These are phyloP conservation scores for Eragrostis curvula DNA, from an alignment of 176 grass and related monocot species.

Conservation along the genomic window DNA sequence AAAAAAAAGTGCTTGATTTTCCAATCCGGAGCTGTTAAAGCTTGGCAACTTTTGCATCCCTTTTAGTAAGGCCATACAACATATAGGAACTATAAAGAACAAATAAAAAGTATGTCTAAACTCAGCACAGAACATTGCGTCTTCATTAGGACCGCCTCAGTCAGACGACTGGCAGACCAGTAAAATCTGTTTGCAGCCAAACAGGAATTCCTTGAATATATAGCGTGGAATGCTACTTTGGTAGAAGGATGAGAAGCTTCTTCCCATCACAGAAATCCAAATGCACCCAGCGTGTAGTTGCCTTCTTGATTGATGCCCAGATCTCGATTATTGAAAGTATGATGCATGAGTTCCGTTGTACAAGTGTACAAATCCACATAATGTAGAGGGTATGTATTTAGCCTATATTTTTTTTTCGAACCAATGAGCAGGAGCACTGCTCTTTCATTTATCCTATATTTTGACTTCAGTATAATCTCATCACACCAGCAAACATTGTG, in stretches of 20 bases:
- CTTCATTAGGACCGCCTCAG: neutral
- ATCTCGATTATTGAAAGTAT: neutral
- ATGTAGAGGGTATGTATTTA: neutral
- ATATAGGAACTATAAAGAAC: neutral
- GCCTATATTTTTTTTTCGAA: too few species aligned
- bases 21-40: slow-evolving; percentile 19
- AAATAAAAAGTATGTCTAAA: neutral
- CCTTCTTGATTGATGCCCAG: neutral
- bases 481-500: too few species aligned
- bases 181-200: neutral
- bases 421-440: too few species aligned
- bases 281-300: neutral
- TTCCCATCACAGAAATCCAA: neutral
- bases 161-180: neutral
- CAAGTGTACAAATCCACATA: neutral
- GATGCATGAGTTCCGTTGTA: neutral
- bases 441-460: too few species aligned
- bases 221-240: neutral
- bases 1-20: neutral
- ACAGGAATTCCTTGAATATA: too few species aligned
- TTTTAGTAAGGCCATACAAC: neutral
- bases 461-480: too few species aligned
- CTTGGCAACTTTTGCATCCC: neutral
- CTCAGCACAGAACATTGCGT: neutral
- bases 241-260: neutral